A percentile compares a stretch with the other conserved stretches of the same genome.
These are phyloP conservation scores for Vachellia pachyceras DNA, from an alignment of 306 rosid genomes.

Conservation along the genomic window DNA sequence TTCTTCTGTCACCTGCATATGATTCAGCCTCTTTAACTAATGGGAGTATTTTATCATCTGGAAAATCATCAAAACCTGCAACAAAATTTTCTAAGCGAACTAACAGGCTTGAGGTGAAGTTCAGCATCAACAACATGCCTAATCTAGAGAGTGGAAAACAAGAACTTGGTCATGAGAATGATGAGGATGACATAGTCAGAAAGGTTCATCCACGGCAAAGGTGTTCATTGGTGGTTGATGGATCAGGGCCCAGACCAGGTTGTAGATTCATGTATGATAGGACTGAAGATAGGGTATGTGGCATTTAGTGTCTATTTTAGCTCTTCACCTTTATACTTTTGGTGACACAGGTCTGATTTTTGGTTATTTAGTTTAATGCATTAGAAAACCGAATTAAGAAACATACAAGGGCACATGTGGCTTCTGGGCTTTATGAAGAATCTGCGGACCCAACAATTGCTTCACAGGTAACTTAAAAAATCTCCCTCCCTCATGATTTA, in stretches of 20 bases:
- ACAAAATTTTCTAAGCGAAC: slow-evolving; percentile 85
- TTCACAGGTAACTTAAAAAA: slow-evolving; percentile 65
- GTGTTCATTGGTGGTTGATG: slow-evolving; percentile 72
- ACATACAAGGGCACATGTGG: slow-evolving; percentile 64
- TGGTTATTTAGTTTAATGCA: slow-evolving; percentile 70
- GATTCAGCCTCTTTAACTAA: slow-evolving; percentile 63
- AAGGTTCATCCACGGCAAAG: slow-evolving; percentile 65
- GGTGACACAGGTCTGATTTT: slow-evolving; percentile 39
- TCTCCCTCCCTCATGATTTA: slow-evolving; percentile 2
- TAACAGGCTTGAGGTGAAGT: slow-evolving; percentile 68
- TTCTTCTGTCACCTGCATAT: slow-evolving; percentile 46
- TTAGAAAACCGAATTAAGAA: slow-evolving; percentile 74
- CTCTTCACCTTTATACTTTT: slow-evolving; percentile 32
- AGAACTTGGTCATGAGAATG: slow-evolving; percentile 49
- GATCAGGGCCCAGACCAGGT: slow-evolving; percentile 70
- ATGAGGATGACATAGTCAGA: slow-evolving; percentile 67
- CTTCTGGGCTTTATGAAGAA: slow-evolving; percentile 77
- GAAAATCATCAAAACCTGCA: slow-evolving; percentile 58
- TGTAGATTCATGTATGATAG: slow-evolving; percentile 89
- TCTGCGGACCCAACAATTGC: slow-evolving; percentile 89
- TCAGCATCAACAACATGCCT: slow-evolving; percentile 57
- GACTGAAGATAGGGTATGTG: slow-evolving; percentile 78
- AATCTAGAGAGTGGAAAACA: slow-evolving; percentile 46
- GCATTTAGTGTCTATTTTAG: slow-evolving; percentile 17
- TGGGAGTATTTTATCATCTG: slow-evolving; percentile 61